phyloP scores from a whole-genome alignment of 139 green algal genomes.

The Chlorella vulgaris region DNA sequence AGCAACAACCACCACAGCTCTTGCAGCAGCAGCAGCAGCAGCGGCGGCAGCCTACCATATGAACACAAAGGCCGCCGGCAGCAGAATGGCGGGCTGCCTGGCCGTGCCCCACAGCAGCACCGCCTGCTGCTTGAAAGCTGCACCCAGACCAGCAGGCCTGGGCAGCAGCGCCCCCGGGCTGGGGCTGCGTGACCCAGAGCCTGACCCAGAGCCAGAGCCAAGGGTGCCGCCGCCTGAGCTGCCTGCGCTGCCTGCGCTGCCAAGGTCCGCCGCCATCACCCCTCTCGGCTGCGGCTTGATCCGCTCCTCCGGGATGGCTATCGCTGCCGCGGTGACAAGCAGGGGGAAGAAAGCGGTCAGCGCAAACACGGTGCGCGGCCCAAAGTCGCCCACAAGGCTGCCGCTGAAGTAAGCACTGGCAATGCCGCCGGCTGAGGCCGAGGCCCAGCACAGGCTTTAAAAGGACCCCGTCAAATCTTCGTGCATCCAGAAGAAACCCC shows the following conservation, averaged over 20 bases:
- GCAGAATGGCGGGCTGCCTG: constrained; percentile 61
- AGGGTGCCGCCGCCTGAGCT: too few relatives aligned
- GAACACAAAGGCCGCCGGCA: constrained; percentile 82
- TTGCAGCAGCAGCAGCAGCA: background rate
- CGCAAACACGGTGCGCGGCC: constrained; percentile 67
- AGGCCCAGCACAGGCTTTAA: constrained; percentile 94
- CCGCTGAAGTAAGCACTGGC: constrained; percentile 87
- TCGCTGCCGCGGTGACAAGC: constrained; percentile 60
- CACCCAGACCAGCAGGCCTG: background rate
- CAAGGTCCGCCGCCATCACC: background rate
- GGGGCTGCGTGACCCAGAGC: background rate
- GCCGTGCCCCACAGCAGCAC: constrained; percentile 59
- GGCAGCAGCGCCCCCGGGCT: background rate
- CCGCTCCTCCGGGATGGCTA: constrained; percentile 63
- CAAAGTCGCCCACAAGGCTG: constrained; percentile 74
- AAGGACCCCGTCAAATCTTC: constrained; percentile 87
- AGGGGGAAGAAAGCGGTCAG: constrained; percentile 76
- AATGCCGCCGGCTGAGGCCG: constrained; percentile 81
- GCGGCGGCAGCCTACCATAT: constrained; percentile 63
- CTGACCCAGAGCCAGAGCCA: too few relatives aligned
- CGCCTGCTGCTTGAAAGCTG: constrained; percentile 43
- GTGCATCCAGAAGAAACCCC: too few relatives aligned
- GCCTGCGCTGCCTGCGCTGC: background rate
- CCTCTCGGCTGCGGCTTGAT: background rate
- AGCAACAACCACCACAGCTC: too few relatives aligned